A percentile compares a stretch with the other conserved stretches of the same genome.
phyloP scores from a whole-genome alignment of 495 filamentous ascomycete genomes.

The Parathielavia appendiculata region DNA sequence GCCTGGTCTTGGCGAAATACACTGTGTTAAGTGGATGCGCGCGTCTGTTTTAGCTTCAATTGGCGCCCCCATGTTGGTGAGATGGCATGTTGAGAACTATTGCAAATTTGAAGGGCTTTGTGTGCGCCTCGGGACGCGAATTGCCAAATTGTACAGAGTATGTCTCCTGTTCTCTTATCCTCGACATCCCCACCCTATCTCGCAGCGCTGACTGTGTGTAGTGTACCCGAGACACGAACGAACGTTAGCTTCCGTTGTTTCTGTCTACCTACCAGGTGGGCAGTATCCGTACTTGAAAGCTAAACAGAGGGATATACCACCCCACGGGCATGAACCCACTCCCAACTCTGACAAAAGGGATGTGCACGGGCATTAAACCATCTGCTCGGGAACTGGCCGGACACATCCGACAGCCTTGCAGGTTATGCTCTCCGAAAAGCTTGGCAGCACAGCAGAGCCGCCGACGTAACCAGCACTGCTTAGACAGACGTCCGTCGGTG shows the following conservation, averaged over 20 bases:
- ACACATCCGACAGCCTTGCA: not conserved
- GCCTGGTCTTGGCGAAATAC: not conserved
- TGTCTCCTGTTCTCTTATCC: no score
- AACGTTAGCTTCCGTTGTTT: not conserved
- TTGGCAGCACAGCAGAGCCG: not conserved
- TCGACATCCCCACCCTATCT: not conserved
- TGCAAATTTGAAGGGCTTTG: no score
- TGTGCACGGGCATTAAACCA: no score
- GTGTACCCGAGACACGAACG: not conserved
- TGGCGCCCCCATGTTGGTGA: not conserved
- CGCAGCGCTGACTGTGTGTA: not conserved
- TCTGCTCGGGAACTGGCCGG: not conserved
- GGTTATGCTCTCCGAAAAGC: not conserved
- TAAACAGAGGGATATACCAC: not conserved
- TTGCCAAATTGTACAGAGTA: no score
- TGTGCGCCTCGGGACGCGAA: no score
- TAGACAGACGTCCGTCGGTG: not conserved
- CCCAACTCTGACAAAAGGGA: not conserved
- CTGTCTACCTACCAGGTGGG: no score
- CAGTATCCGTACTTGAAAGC: no score
- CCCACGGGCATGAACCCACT: not conserved
- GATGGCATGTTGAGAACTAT: no score
- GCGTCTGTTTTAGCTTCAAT: not conserved
- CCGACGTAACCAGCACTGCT: slow-evolving; percentile 1
- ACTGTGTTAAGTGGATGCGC: not conserved